phyloP scores from a whole-genome alignment of 495 filamentous ascomycete species.

The Friedmanniomyces endolithicus region DNA sequence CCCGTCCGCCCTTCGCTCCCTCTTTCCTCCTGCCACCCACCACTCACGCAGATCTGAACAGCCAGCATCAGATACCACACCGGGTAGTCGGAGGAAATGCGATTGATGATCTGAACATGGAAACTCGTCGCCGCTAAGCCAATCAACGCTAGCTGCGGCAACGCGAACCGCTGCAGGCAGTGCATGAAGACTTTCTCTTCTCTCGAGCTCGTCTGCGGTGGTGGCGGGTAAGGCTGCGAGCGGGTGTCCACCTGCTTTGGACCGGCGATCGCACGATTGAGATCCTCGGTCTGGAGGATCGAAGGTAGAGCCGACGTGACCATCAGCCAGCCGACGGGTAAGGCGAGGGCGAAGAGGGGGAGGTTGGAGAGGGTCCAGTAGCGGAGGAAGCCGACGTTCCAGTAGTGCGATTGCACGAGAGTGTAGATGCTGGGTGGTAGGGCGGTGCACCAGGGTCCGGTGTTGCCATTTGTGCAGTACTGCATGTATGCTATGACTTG shows the following conservation, averaged over 20 bases:
- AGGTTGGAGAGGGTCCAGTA: constrained; percentile 86
- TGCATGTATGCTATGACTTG: constrained; percentile 62
- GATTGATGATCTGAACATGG: constrained; percentile 86
- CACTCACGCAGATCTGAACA: background rate
- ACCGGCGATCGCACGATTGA: constrained; percentile 2
- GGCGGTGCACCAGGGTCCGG: constrained; percentile 62
- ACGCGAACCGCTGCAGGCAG: constrained; percentile 44
- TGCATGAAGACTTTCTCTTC: constrained; percentile 5
- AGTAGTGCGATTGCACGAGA: constrained; percentile 81
- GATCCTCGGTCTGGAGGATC: constrained; percentile 4
- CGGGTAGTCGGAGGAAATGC: constrained; percentile 78
- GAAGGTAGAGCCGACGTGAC: constrained; percentile 36
- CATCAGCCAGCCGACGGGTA: constrained; percentile 65
- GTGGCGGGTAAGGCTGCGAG: constrained; percentile 10
- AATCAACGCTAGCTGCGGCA: constrained; percentile 60
- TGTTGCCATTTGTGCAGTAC: constrained; percentile 45
- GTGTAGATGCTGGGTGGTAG: constrained; percentile 72
- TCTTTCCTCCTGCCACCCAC: background rate
- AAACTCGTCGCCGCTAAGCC: constrained; percentile 61
- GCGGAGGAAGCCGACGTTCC: constrained; percentile 75
- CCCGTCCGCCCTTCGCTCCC: background rate
- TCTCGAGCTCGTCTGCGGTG: background rate
- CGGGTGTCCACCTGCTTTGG: background rate
- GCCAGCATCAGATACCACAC: constrained; percentile 79
- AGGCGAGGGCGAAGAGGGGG: constrained; percentile 74